Evolutionary conservation across 2,329 filamentous ascomycete genomes (phyloP).

Genomic region (Cercospora sp.): DNA sequence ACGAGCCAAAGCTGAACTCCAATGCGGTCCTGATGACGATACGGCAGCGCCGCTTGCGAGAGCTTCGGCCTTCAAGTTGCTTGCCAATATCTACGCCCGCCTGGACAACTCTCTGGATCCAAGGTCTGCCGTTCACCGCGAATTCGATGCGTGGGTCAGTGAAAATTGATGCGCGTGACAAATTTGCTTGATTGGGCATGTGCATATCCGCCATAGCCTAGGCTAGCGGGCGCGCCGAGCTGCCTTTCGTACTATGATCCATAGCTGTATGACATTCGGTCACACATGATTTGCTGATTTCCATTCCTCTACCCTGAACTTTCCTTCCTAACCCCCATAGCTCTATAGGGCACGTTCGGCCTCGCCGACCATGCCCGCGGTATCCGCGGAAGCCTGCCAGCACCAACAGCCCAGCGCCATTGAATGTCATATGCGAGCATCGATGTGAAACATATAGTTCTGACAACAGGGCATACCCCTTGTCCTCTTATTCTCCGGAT

Average conservation of each 20-base stretch:
- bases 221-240: neutral
- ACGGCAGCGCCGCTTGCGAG: neutral
- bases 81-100: neutral
- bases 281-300: neutral
- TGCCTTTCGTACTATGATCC: neutral
- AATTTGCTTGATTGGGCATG: neutral
- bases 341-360: neutral
- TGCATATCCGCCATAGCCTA: neutral
- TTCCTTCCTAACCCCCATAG: neutral
- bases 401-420: neutral
- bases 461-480: neutral
- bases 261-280: neutral
- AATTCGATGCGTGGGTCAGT: neutral
- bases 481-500: neutral
- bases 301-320: neutral
- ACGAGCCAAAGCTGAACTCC: neutral
- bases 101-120: slow-evolving; percentile 2
- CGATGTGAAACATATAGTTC: neutral
- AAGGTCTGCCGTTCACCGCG: neutral
- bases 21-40: neutral
- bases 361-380: neutral
- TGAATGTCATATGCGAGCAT: neutral
- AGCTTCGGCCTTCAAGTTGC: neutral
- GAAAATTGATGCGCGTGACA: neutral
- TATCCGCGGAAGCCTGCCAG: neutral